Conservation (phyloP, 2,329 filamentous ascomycete genomes). For the Chrysoporthe puriensis region DNA sequence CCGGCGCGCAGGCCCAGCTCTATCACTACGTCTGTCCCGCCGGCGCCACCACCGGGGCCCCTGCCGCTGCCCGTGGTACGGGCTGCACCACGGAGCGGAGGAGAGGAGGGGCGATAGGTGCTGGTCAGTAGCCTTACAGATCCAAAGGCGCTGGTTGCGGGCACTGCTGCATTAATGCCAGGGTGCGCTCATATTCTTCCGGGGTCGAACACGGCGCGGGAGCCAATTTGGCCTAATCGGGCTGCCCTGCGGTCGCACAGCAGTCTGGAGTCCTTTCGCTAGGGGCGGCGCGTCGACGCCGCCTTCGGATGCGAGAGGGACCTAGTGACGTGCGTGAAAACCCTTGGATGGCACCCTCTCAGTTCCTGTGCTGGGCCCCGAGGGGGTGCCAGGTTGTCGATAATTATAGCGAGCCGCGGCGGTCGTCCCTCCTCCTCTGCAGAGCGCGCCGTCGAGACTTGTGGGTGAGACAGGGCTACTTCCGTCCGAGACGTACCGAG, state of each 20-base stretch:
- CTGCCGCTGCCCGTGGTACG: slow-evolving; percentile 18
- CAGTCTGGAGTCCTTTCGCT: background rate
- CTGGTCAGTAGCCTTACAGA: slow-evolving; percentile 11
- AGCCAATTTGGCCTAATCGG: slow-evolving; percentile 20
- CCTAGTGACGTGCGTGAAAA: background rate
- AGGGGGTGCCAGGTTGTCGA: background rate
- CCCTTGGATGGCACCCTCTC: background rate
- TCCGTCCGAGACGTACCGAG: background rate
- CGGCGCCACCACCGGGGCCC: slow-evolving; percentile 6
- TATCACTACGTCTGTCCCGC: background rate
- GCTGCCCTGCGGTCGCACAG: slow-evolving; percentile 18
- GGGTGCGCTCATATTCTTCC: slow-evolving; percentile 12
- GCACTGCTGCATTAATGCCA: slow-evolving; percentile 12
- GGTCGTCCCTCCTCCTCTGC: background rate
- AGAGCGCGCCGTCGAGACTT: background rate
- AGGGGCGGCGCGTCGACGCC: slow-evolving; percentile 5
- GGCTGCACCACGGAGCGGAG: slow-evolving; percentile 15
- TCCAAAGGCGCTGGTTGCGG: slow-evolving; percentile 6
- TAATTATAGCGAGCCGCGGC: background rate
- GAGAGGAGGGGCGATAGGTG: background rate
- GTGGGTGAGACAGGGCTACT: background rate
- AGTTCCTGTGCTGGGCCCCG: background rate
- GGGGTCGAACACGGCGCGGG: slow-evolving; percentile 18
- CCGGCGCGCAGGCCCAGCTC: background rate
- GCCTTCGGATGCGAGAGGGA: background rate